A percentile compares a stretch with the other conserved stretches of the same genome.
phyloP scores from a whole-genome alignment of 495 filamentous ascomycete species.

The Evansstolkia leycettana region DNA sequence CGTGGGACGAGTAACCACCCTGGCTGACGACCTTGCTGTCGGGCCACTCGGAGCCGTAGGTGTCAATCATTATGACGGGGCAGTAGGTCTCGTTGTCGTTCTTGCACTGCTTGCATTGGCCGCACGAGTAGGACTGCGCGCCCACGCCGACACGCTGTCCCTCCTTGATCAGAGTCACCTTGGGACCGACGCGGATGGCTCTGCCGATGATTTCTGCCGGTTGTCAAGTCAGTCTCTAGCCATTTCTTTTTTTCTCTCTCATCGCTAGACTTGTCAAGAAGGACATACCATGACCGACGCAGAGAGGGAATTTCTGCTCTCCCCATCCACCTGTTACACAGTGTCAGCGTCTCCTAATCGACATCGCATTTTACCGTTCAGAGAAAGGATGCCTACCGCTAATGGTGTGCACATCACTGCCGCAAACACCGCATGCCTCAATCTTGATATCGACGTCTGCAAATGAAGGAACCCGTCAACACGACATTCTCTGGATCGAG shows the following conservation, averaged over 20 bases:
- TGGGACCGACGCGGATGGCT: slow-evolving; percentile 56
- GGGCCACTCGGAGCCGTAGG: slow-evolving; percentile 53
- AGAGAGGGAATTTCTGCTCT: slow-evolving; percentile 51
- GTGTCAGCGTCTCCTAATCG: slow-evolving; percentile 2
- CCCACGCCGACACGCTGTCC: slow-evolving; percentile 74
- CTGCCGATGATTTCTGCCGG: slow-evolving; percentile 54
- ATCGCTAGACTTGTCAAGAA: background rate
- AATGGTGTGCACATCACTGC: slow-evolving; percentile 67
- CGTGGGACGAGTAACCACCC: slow-evolving; percentile 56
- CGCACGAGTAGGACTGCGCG: slow-evolving; percentile 61
- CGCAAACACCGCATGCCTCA: slow-evolving; percentile 68
- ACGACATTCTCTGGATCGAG: background rate
- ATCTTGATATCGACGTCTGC: slow-evolving; percentile 61
- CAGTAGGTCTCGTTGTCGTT: slow-evolving; percentile 73
- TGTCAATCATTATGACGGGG: slow-evolving; percentile 46
- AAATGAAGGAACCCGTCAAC: no score
- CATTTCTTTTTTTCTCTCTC: background rate
- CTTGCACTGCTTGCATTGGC: slow-evolving; percentile 56
- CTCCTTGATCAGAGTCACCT: slow-evolving; percentile 52
- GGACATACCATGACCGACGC: slow-evolving; percentile 49
- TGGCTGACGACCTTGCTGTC: slow-evolving; percentile 49
- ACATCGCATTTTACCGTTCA: no score
- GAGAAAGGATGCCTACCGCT: slow-evolving; percentile 28
- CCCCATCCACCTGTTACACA: slow-evolving; percentile 51
- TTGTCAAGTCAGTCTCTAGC: no score